Base-by-base conservation (phyloP, 805 yeast genomes). In the Ogataea nitratoaversa region DNA sequence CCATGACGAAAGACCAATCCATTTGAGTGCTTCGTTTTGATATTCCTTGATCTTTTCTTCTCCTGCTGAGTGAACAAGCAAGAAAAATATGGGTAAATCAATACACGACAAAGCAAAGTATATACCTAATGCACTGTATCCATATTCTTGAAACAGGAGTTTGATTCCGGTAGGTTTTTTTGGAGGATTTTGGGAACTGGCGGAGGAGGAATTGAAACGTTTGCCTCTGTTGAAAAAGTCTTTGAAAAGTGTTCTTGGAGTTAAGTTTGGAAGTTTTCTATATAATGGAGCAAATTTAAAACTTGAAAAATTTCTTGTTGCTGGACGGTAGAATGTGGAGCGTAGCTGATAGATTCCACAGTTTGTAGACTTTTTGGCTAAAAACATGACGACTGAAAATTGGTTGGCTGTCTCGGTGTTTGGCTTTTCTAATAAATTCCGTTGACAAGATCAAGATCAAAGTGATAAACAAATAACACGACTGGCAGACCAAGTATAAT, bases 41-140 rank as follows among this genome's bases (percentile, higher is more conserved):
- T 77, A 74, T 44, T 78, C 74, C 36, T 76, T 76, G 28, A 90
- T 85, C 52, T 76, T 72, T 25, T 90, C 97, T 49, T 82, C 88
- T 14, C 99, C 99, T 47, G 84, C 66, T 0, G 88, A 77, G 58
- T 90, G 97, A 11, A 93, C 98, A 22, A 85, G 53, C 8, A 84
- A 46, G 59, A 82, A 93, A 59, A 95, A 86, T 3, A 89, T 46
- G 1, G 98, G 97, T 48, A 86, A 70, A 57, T 93, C 98, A 20
- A 93, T 62, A 18, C 71, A 68, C 2, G 86, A 72, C n/a, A 93
- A 59, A 2, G 75, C 82, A 17, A 88, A 52, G 56, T 93, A 93
- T 0, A 91, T 87, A 12, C 88, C 95, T 12, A 91, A 65, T 0
- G 96, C 97, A 14, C 95, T 78, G 67, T 84, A 88, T 0, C 99